A percentile compares a stretch with the other conserved stretches of the same genome.
Conservation (phyloP, 2,329 filamentous ascomycete genomes). For the Botrytis aclada region DNA sequence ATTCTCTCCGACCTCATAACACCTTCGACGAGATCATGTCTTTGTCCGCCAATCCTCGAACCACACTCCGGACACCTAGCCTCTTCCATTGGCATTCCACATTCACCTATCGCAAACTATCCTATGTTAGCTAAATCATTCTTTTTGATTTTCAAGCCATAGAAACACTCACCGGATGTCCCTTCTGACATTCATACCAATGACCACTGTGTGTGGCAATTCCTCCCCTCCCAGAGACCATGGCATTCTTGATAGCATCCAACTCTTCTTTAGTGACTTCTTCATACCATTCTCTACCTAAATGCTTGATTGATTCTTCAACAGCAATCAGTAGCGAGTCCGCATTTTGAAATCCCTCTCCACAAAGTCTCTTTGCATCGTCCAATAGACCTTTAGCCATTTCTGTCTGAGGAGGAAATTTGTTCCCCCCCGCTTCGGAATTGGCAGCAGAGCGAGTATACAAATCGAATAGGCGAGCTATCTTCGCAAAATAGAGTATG, state of each 20-base stretch:
- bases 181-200: slow-evolving; percentile 58
- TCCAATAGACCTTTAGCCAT: slow-evolving; percentile 31
- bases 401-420: neutral
- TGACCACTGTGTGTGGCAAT: slow-evolving; percentile 50
- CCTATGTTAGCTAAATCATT: neutral
- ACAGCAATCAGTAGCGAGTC: slow-evolving; percentile 34
- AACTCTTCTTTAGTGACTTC: slow-evolving; percentile 44
- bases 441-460: slow-evolving; percentile 12
- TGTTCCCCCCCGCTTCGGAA: neutral
- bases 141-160: neutral
- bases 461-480: slow-evolving; percentile 34
- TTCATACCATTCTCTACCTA: slow-evolving; percentile 41
- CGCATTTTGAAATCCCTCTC: slow-evolving; percentile 36
- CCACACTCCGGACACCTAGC: slow-evolving; percentile 62
- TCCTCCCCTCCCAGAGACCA: slow-evolving; percentile 44
- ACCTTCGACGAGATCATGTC: slow-evolving; percentile 49
- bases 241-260: slow-evolving; percentile 45
- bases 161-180: slow-evolving; percentile 40
- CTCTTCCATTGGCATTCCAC: slow-evolving; percentile 61
- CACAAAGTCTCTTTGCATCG: slow-evolving; percentile 38
- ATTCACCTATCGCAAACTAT: slow-evolving; percentile 60
- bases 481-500: slow-evolving; percentile 37
- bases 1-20: slow-evolving; percentile 50
- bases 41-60: slow-evolving; percentile 51
- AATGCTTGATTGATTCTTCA: slow-evolving; percentile 33